Base-by-base conservation (phyloP, 345 rosid genomes). In the Reutealis trisperma region DNA sequence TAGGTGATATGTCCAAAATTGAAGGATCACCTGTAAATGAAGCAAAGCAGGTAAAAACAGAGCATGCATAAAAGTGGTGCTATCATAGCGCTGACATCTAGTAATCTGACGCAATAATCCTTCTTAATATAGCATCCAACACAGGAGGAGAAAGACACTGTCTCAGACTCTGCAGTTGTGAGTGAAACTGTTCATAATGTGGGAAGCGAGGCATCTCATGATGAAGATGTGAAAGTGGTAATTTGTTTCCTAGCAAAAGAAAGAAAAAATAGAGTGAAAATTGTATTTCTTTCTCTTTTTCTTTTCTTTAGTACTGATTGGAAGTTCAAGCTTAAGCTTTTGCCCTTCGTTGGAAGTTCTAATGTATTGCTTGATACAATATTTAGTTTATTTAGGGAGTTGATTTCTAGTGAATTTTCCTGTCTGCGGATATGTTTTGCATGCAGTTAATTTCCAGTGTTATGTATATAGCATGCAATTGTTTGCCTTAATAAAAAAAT, bases 191-290 rank as follows among this genome's bases (percentile, higher is more conserved):
- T 66, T 77, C 82, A 67, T 58, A 81, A 76, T 71, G 75, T 77
- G 55, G 81, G 77, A 80, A 83, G 63, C 67, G 83, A 85, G 85
- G 83, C 30, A 71, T 69, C 83, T 81, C 75, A 27, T 67, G 84
- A 81, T 70, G 81, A 87, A 80, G 86, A 57, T 59, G 67, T n/a
- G 75, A 83, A 84, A 55, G 70, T 75, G 85, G 88, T 87, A 79
- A 74, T 75, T 75, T 77, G 52, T 52, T 57, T 70, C 69, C 60
- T 75, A 14, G 30, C 6, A 27, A 7, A 27, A 59, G 55, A 44
- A 73, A 45, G 41, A 37, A 37, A 37, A 37, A 37, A 37, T 6
- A 37, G 27, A 41, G 14, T 22, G 54, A n/a, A 18, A 42, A 42
- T 3, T 22, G 12, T 22, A 15, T 13, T 25, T 16, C 16, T 1